Percentiles rank a stretch among this genome's conserved stretches.
Evolutionary conservation across 495 filamentous ascomycete species (phyloP).

Genomic region (Hypomontagnella monticulosa): DNA sequence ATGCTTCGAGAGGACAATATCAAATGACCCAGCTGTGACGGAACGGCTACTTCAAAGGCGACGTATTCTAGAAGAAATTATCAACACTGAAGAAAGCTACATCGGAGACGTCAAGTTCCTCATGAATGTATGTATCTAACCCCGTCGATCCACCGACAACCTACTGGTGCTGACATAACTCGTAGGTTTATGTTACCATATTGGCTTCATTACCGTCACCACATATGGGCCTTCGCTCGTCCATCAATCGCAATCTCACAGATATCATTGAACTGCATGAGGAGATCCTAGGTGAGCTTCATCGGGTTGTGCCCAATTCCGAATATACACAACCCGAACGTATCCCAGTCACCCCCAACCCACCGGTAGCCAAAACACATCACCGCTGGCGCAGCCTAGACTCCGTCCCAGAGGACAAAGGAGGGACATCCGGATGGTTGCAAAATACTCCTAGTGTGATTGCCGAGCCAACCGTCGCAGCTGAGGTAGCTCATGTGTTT

Average conservation of each 20-base stretch:
- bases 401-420: constrained; percentile 62
- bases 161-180: constrained; percentile 18
- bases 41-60: constrained; percentile 77
- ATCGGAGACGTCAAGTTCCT: constrained; percentile 86
- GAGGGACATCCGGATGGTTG: constrained; percentile 52
- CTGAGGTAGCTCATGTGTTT: constrained; percentile 81
- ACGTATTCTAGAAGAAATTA: constrained; percentile 81
- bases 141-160: neutral
- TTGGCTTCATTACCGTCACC: constrained; percentile 68
- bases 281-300: constrained; percentile 72
- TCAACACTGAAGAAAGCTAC: constrained; percentile 88
- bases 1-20: constrained; percentile 59
- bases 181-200: constrained; percentile 73
- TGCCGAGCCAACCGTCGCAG: constrained; percentile 75
- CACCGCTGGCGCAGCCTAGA: constrained; percentile 70
- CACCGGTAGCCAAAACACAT: constrained; percentile 50
- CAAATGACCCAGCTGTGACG: constrained; percentile 75
- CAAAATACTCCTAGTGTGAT: constrained; percentile 62
- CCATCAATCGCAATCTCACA: constrained; percentile 72
- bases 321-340: constrained; percentile 64
- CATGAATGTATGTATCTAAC: constrained; percentile 70
- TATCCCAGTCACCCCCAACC: constrained; percentile 35
- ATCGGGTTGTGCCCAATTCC: constrained; percentile 67
- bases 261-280: constrained; percentile 78
- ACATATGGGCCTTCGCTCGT: constrained; percentile 63